Evolutionary conservation across 495 filamentous ascomycete species (phyloP), one percentile per base, ranked within the genome.

Genomic region (Collariella sp.): DNA sequence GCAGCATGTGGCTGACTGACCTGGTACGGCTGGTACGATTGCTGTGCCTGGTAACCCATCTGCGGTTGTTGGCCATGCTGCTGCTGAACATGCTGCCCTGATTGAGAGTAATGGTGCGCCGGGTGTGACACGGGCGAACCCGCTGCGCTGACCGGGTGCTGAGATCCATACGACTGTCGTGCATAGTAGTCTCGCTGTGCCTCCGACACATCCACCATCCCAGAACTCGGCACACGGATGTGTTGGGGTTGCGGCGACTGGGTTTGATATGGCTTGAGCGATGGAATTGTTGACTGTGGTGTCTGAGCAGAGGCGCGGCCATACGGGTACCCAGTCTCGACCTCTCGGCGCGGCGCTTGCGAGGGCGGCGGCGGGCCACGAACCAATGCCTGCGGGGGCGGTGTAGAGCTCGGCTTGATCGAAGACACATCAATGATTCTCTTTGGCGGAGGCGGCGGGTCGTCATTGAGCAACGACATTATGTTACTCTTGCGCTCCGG

Each of bases 381-480:
- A 23, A 59, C 63, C 52, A 67, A 67, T 16, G 64, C 19, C 58
- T 69, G 70, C 29, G 73, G 72, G 12, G 74, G 75, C 7, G 75
- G 73, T 5, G 75, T 76, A 6, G 75, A 67, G 33, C 64, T 70
- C n/a, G 63, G 46, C 55, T 73, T 72, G 18, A 58, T 38, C 7
- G 59, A 49, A 29, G 71, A 54, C 11, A 75, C 62, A 18, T 78
- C 74, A 45, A 40, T 44, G 22, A 75, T 57, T 46, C 75, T 64
- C 62, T 75, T 76, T 0, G 71, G 72, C 9, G 61, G 71, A 11
- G 73, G 64, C 11, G 72, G 68, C n/a, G 68, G 66, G 20, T 76
- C 75, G 38, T 76, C 71, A 56, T 77, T 77, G 19, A 77, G 61
- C 43, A 77, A 60, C n/a, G 72, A 70, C 68, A 76, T 74, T 48